Base-by-base conservation (phyloP, 2,329 filamentous ascomycete genomes). In the Gyromitra esculenta region DNA sequence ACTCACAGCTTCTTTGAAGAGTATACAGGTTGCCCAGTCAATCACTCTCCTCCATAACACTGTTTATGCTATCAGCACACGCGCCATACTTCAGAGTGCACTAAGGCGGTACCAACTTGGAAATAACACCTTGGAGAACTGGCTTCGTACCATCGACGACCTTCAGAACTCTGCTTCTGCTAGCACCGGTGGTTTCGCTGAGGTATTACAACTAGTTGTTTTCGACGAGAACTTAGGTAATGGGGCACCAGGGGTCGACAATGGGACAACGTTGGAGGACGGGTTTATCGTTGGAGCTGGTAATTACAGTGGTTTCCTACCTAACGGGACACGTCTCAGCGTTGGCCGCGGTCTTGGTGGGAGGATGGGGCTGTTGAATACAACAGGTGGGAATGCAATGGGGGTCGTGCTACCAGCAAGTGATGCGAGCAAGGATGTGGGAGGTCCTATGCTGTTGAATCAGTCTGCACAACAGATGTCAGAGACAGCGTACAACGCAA, bases 1-100 rank as follows among this genome's bases (percentile, higher is more conserved):
- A 35, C 86, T 97, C 77, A 93, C 93, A 0, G 94, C 94, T 5
- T 94, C 92, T 1, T 89, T 97, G 82, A 97, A 97, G 83, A 91
- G 94, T 21, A 90, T 92, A 39, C 91, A 95, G 82, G 87, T 97
- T 78, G 87, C 91, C 5, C 91, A 92, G 67, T 92, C 93, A 82
- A 88, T 97, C 71, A 87, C 92, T 66, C 87, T 97, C 66, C 89
- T 97, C 79, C 89, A 94, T 84, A 91, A 91, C 41, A 91, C 90
- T 75, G 91, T 90, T 81, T 86, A 87, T 71, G 91, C 91, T 70
- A 91, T 96, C 57, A 86, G 91, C 5, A 94, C 92, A 0, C 86
- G 90, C 76, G 83, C 91, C 21, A 82, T 91, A 25, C 83, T 91
- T 18, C 89, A 91, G 80, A 73, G 84, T 15, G 85, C 87, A 4